phyloP scores from a whole-genome alignment of 495 filamentous ascomycete species.

The Podospora appendiculata region DNA sequence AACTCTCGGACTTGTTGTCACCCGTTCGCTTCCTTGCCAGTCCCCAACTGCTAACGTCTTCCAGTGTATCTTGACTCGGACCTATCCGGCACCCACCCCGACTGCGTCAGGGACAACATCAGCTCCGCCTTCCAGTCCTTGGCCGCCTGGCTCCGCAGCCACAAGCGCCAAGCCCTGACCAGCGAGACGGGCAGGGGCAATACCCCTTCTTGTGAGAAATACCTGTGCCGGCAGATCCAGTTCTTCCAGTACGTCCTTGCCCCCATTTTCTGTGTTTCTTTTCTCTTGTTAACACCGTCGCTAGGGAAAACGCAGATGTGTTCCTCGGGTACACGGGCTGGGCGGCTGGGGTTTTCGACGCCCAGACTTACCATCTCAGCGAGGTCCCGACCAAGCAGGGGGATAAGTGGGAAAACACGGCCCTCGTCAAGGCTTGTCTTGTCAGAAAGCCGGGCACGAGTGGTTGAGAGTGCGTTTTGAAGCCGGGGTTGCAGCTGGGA shows the following conservation, averaged over 20 bases:
- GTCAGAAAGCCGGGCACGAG: constrained; percentile 2
- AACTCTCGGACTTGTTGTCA: too few relatives aligned
- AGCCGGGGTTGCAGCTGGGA: too few relatives aligned
- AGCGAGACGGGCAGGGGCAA: constrained; percentile 47
- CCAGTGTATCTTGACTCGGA: constrained; percentile 51
- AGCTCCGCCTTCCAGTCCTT: constrained; percentile 36
- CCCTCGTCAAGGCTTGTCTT: constrained; percentile 32
- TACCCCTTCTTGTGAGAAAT: constrained; percentile 30
- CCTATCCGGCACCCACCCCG: constrained; percentile 41
- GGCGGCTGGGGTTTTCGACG: constrained; percentile 42
- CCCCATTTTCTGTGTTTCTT: too few relatives aligned
- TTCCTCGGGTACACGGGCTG: constrained; percentile 47
- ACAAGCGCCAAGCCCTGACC: constrained; percentile 42
- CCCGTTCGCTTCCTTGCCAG: too few relatives aligned
- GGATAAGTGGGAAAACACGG: constrained; percentile 28
- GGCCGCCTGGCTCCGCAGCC: constrained; percentile 35
- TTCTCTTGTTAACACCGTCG: background rate
- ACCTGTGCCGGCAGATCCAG: constrained; percentile 28
- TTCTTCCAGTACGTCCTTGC: constrained; percentile 21
- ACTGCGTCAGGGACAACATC: constrained; percentile 43
- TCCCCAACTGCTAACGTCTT: constrained; percentile 26
- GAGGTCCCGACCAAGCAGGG: constrained; percentile 36
- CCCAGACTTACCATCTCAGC: constrained; percentile 25
- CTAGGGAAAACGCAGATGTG: constrained; percentile 38
- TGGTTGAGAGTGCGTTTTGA: too few relatives aligned